Evolutionary conservation across 2,329 filamentous ascomycete species (phyloP).

Genomic region (Lomentospora prolificans): DNA sequence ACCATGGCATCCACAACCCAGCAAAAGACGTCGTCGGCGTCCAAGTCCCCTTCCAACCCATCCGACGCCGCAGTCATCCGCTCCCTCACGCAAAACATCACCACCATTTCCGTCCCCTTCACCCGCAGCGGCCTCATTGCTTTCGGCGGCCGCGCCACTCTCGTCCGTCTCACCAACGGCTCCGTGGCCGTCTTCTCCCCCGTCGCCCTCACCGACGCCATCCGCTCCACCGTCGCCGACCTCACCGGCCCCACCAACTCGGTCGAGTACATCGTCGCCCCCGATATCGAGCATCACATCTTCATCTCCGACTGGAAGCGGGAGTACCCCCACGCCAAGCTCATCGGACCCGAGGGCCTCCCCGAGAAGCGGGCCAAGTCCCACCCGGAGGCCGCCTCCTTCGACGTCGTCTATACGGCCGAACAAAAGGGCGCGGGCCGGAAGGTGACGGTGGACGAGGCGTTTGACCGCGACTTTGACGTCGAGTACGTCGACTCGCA

Average conservation of each 20-base stretch:
- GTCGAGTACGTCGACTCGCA: constrained; percentile 75
- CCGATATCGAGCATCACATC: constrained; percentile 91
- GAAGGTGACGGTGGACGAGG: constrained; percentile 48
- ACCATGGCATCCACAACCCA: not conserved
- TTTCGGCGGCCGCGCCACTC: constrained; percentile 77
- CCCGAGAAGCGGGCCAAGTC: constrained; percentile 60
- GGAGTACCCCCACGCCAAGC: constrained; percentile 66
- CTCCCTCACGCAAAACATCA: constrained; percentile 67
- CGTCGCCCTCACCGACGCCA: constrained; percentile 69
- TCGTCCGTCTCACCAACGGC: constrained; percentile 72
- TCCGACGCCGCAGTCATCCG: constrained; percentile 84
- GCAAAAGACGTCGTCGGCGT: not conserved
- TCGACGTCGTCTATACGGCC: constrained; percentile 58
- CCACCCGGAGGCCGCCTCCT: constrained; percentile 31
- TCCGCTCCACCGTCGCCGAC: constrained; percentile 52
- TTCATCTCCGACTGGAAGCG: constrained; percentile 78
- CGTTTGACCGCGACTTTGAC: constrained; percentile 82
- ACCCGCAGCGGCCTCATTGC: constrained; percentile 67
- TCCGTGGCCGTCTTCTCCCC: constrained; percentile 85
- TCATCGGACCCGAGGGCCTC: constrained; percentile 76
- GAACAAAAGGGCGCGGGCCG: constrained; percentile 33
- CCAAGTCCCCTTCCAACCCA: constrained; percentile 49
- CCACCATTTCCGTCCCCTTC: constrained; percentile 77
- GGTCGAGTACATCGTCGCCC: constrained; percentile 72
- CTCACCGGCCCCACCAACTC: constrained; percentile 45